phyloP scores from a whole-genome alignment of 257 asterid species.

The Przewalskia tangutica region DNA sequence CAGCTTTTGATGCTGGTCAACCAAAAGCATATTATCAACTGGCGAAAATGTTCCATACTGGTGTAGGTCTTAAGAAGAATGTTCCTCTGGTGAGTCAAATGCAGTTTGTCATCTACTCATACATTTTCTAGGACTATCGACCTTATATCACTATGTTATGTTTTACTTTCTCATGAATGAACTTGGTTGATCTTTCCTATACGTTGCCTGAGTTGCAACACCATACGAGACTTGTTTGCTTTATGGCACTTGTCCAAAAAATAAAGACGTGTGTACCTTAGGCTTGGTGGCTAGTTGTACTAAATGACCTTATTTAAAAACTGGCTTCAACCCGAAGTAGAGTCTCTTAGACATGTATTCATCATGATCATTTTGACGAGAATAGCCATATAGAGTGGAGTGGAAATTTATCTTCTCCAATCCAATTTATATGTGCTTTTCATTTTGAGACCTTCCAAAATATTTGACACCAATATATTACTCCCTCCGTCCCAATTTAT shows the following conservation, averaged over 20 bases:
- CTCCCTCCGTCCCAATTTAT: no score
- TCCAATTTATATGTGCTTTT: not conserved
- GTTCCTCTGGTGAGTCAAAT: constrained; percentile 52
- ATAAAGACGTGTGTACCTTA: not conserved
- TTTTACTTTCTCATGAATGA: not conserved
- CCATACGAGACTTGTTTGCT: not conserved
- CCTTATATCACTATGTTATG: not conserved
- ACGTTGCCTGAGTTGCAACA: not conserved
- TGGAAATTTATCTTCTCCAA: not conserved
- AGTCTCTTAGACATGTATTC: not conserved
- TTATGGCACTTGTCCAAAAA: not conserved
- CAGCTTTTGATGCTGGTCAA: constrained; percentile 81
- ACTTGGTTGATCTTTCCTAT: not conserved
- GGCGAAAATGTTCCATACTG: constrained; percentile 96
- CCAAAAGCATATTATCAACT: constrained; percentile 95
- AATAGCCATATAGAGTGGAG: not conserved
- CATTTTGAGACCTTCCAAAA: not conserved
- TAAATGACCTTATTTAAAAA: not conserved
- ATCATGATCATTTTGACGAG: not conserved
- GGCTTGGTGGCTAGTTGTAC: not conserved
- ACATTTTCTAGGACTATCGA: not conserved
- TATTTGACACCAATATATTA: not conserved
- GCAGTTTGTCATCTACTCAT: not conserved
- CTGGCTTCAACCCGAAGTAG: not conserved
- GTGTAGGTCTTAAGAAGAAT: constrained; percentile 86